These are phyloP conservation scores for Carpinus fangiana DNA, from an alignment of 306 rosid genomes.

Conservation along the genomic window DNA sequence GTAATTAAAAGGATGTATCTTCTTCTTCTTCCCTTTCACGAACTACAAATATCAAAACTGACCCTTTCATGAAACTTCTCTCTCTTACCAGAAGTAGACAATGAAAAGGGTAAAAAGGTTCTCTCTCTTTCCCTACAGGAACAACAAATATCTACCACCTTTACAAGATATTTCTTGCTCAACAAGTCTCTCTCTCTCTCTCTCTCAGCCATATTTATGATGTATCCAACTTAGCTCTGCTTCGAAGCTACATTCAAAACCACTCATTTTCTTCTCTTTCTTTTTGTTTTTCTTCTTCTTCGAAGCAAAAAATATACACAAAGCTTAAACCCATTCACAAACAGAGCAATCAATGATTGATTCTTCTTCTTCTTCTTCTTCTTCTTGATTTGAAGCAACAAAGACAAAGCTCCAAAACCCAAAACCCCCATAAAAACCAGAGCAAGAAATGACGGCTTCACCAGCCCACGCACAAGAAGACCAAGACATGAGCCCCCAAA, in stretches of 20 bases:
- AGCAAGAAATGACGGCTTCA: conserved; percentile 34
- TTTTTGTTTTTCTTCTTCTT: background rate
- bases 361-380: background rate
- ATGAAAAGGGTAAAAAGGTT: background rate
- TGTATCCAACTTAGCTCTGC: conserved; percentile 25
- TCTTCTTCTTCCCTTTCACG: no score
- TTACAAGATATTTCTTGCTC: conserved; percentile 34
- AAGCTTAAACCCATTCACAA: background rate
- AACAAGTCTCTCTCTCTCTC: conserved; percentile 37
- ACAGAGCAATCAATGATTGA: background rate
- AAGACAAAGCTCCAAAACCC: background rate
- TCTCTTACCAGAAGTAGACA: background rate
- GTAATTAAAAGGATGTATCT: no score
- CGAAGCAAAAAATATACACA: background rate
- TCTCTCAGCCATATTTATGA: background rate
- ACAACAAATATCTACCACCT: background rate
- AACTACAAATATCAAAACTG: no score
- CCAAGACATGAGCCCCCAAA: conserved; percentile 20
- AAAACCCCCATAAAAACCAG: background rate
- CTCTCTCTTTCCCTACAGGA: no score
- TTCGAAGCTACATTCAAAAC: conserved; percentile 26
- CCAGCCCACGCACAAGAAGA: background rate
- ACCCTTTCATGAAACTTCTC: no score
- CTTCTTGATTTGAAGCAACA: background rate
- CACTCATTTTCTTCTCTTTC: conserved; percentile 7